Percentiles rank a stretch among this genome's conserved stretches.
Evolutionary conservation across 1,139 yeast genomes (phyloP).

Genomic region (Pneumocystis jirovecii): DNA sequence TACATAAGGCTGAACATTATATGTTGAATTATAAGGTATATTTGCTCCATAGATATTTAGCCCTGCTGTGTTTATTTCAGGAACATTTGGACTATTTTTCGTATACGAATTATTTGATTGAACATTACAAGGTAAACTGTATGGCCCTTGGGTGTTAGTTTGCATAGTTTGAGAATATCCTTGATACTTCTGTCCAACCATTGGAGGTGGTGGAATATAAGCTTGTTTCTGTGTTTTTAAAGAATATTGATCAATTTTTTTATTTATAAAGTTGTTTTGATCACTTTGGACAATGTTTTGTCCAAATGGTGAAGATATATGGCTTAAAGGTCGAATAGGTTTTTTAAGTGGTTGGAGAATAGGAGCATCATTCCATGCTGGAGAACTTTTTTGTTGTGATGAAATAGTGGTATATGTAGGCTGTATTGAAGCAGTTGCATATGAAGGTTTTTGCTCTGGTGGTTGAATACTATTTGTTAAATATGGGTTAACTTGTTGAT

Average conservation of each 20-base stretch:
- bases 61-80: background rate
- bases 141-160: constrained; percentile 11
- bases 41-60: background rate
- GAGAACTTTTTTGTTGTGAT: constrained; percentile 43
- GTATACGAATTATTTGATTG: constrained; percentile 5
- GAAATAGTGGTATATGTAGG: constrained; percentile 6
- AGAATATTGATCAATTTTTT: constrained; percentile 10
- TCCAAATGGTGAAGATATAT: background rate
- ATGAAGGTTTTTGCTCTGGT: background rate
- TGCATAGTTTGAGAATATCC: constrained; percentile 15
- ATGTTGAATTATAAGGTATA: constrained; percentile 8
- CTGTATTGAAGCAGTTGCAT: constrained; percentile 14
- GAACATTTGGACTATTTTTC: background rate
- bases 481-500: background rate
- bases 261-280: background rate
- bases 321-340: background rate
- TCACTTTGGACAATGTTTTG: background rate
- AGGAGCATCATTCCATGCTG: constrained; percentile 93
- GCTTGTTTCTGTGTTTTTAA: constrained; percentile 15
- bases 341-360: constrained; percentile 22
- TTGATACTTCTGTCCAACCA: constrained; percentile 16
- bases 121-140: constrained; percentile 4
- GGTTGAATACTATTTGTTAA: background rate
- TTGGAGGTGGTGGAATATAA: constrained; percentile 17
- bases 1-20: background rate